Percentiles rank a stretch among this genome's conserved stretches.
phyloP scores from a whole-genome alignment of 495 filamentous ascomycete genomes.

The Aspergillus indologenus region DNA sequence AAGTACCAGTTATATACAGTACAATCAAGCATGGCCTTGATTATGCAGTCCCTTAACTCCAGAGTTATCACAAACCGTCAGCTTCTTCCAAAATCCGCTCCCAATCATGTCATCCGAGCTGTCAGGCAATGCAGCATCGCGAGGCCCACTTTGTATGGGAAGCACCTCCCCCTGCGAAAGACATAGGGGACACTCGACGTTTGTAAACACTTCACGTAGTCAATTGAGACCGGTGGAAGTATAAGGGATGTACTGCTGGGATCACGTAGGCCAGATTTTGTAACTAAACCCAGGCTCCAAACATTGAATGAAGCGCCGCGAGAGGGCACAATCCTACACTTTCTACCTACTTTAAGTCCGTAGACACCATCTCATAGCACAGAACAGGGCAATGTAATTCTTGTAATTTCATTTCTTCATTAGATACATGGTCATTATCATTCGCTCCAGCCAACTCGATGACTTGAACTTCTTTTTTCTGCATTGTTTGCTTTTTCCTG shows the following conservation, averaged over 20 bases:
- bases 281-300: no score
- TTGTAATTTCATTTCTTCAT: neutral
- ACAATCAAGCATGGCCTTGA: no score
- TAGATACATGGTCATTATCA: slow-evolving; percentile 7
- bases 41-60: no score
- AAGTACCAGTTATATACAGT: no score
- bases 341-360: no score
- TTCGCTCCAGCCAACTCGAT: neutral
- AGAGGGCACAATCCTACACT: no score
- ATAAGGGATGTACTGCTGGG: neutral
- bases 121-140: no score
- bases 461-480: neutral
- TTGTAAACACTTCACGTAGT: neutral
- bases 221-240: neutral
- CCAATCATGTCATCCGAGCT: no score
- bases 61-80: no score
- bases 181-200: neutral
- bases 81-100: no score
- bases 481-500: slow-evolving; percentile 5
- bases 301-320: no score
- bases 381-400: neutral
- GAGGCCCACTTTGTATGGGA: slow-evolving; percentile 2
- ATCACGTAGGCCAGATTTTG: neutral
- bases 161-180: neutral
- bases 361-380: no score